Percentiles rank a stretch among this genome's conserved stretches.
Conservation (phyloP, 2,329 filamentous ascomycete genomes). For the Madurella mycetomatis region DNA sequence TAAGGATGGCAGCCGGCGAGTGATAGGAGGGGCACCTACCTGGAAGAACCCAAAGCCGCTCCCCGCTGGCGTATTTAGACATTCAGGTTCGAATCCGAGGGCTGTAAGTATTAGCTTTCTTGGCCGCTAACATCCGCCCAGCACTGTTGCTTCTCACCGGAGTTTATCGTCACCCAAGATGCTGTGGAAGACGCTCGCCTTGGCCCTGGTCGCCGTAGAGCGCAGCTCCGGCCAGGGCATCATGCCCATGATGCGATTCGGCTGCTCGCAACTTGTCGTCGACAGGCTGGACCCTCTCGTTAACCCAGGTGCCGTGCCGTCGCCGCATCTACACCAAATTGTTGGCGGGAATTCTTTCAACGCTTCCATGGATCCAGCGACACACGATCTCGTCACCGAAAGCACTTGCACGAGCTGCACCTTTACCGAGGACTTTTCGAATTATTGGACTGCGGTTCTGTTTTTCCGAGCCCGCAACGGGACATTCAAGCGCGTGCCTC, state of each 20-base stretch:
- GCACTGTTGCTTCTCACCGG: too few relatives aligned
- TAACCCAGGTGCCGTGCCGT: slow-evolving; percentile 17
- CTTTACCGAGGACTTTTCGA: slow-evolving; percentile 23
- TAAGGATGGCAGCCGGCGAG: too few relatives aligned
- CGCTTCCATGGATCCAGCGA: slow-evolving; percentile 18
- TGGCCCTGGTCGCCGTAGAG: background rate
- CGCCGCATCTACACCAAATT: slow-evolving; percentile 23
- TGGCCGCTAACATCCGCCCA: too few relatives aligned
- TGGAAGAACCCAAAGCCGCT: too few relatives aligned
- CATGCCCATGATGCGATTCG: slow-evolving; percentile 25
- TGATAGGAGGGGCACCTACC: too few relatives aligned
- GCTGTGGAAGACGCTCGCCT: too few relatives aligned
- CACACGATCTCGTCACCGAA: slow-evolving; percentile 12
- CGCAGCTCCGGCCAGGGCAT: background rate
- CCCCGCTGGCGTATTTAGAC: too few relatives aligned
- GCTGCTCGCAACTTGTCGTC: slow-evolving; percentile 26
- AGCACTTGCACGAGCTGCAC: slow-evolving; percentile 22
- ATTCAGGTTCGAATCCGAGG: too few relatives aligned
- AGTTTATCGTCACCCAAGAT: too few relatives aligned
- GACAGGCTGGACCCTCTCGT: slow-evolving; percentile 27
- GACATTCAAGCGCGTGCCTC: slow-evolving; percentile 17
- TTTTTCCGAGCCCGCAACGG: slow-evolving; percentile 23
- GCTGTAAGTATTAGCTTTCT: too few relatives aligned
- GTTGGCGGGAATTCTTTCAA: slow-evolving; percentile 24
- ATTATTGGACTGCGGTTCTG: slow-evolving; percentile 25